Conservation (phyloP, 2,329 filamentous ascomycete species). For the Hypoxylon sp. region DNA sequence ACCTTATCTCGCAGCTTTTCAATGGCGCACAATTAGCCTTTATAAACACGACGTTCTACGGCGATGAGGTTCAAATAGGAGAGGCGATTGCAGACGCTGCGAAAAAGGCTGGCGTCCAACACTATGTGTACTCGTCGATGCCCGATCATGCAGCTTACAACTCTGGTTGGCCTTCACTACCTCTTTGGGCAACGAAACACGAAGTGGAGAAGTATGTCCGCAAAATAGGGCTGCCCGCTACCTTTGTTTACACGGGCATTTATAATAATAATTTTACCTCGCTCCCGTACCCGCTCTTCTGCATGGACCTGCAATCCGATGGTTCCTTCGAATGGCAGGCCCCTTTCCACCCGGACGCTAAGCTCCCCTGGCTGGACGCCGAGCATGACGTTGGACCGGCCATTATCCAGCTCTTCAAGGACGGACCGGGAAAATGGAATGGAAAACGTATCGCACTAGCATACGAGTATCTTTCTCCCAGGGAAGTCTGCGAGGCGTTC, state of each 20-base stretch:
- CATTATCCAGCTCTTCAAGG: constrained; percentile 93
- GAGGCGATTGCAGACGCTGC: constrained; percentile 89
- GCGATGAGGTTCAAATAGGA: constrained; percentile 90
- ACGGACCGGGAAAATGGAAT: constrained; percentile 88
- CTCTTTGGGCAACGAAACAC: constrained; percentile 92
- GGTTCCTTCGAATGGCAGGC: constrained; percentile 93
- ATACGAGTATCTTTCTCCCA: constrained; percentile 86
- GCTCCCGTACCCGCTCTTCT: constrained; percentile 89
- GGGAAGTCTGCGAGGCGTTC: constrained; percentile 83
- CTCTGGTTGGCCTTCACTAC: constrained; percentile 79
- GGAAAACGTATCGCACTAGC: constrained; percentile 80
- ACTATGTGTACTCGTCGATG: constrained; percentile 98
- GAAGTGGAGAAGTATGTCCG: constrained; percentile 91
- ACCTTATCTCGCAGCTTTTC: constrained; percentile 81
- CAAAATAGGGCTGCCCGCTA: constrained; percentile 82
- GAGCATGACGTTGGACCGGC: constrained; percentile 96
- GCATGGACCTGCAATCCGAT: constrained; percentile 86
- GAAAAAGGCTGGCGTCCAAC: constrained; percentile 82
- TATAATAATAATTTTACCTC: constrained; percentile 99
- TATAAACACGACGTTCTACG: constrained; percentile 97
- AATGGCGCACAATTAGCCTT: constrained; percentile 87
- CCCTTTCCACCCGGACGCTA: constrained; percentile 88
- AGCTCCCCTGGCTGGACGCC: constrained; percentile 93
- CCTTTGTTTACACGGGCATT: constrained; percentile 95
- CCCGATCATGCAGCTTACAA: constrained; percentile 89